phyloP scores from a whole-genome alignment of 129 eudicot species.

The Artemisia argyi region DNA sequence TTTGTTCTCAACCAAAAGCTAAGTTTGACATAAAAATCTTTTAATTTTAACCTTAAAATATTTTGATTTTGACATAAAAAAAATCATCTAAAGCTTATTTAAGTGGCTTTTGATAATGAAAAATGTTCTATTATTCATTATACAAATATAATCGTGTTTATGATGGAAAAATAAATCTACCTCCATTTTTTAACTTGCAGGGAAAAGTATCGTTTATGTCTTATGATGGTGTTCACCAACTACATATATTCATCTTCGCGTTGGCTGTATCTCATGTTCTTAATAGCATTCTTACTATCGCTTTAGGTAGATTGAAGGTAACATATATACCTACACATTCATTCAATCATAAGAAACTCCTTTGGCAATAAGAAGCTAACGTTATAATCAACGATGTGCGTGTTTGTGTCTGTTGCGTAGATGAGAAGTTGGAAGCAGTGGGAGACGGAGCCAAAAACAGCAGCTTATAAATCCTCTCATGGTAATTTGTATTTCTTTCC shows the following conservation, averaged over 20 bases:
- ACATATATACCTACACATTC: background rate
- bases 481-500: slow-evolving; percentile 37
- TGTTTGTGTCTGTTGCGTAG: slow-evolving; percentile 24
- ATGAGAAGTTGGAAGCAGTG: slow-evolving; percentile 68
- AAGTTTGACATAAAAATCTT: no score
- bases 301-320: slow-evolving; percentile 69
- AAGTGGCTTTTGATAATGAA: no score
- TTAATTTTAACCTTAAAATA: no score
- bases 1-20: no score
- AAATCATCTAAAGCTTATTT: background rate
- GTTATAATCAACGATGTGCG: background rate
- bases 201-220: slow-evolving; percentile 71
- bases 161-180: background rate
- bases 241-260: slow-evolving; percentile 72
- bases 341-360: background rate
- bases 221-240: slow-evolving; percentile 58
- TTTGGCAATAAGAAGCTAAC: background rate
- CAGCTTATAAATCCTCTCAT: slow-evolving; percentile 57
- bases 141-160: background rate
- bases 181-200: slow-evolving; percentile 26
- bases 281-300: slow-evolving; percentile 49
- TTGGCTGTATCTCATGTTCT: slow-evolving; percentile 63
- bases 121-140: background rate
- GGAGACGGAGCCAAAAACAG: slow-evolving; percentile 63
- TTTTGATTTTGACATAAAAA: no score